Evolutionary conservation across 495 filamentous ascomycete genomes (phyloP).

Genomic region (Sabuloglossum arenarium): DNA sequence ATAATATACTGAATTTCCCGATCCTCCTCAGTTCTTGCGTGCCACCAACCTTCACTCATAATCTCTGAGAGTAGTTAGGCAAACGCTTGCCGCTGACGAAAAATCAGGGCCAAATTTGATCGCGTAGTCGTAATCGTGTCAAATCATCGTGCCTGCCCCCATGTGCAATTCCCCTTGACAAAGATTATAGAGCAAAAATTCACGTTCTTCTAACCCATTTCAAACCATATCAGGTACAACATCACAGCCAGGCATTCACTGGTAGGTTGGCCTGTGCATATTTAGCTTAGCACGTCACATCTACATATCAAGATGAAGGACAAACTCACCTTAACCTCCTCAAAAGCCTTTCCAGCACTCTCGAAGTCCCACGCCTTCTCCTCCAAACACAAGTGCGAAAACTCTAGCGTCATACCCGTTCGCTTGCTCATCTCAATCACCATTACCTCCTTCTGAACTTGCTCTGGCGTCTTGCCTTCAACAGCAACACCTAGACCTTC

Average conservation of each 20-base stretch:
- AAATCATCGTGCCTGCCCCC: too few species aligned
- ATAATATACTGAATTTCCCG: too few species aligned
- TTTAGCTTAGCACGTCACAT: not conserved
- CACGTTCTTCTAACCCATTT: too few species aligned
- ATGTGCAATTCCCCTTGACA: too few species aligned
- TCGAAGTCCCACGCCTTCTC: slow-evolving; percentile 55
- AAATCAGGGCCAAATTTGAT: too few species aligned
- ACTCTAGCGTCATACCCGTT: slow-evolving; percentile 53
- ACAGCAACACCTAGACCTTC: slow-evolving; percentile 22
- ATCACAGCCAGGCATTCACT: not conserved
- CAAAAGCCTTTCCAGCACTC: slow-evolving; percentile 44
- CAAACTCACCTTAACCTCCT: slow-evolving; percentile 23
- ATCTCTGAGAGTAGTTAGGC: too few species aligned
- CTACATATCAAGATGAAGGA: not conserved
- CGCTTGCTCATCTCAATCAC: slow-evolving; percentile 40
- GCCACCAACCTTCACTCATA: too few species aligned
- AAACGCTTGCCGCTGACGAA: too few species aligned
- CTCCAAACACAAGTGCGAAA: slow-evolving; percentile 47
- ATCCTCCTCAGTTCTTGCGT: too few species aligned
- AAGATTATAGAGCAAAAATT: too few species aligned
- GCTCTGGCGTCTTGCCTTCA: slow-evolving; percentile 21
- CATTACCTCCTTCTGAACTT: slow-evolving; percentile 37
- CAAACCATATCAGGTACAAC: too few species aligned
- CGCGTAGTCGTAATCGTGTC: too few species aligned
- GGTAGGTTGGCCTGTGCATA: not conserved